These are phyloP conservation scores for Stagonosporopsis chrysanthemi DNA, from an alignment of 2,329 filamentous ascomycete genomes.

Conservation along the genomic window DNA sequence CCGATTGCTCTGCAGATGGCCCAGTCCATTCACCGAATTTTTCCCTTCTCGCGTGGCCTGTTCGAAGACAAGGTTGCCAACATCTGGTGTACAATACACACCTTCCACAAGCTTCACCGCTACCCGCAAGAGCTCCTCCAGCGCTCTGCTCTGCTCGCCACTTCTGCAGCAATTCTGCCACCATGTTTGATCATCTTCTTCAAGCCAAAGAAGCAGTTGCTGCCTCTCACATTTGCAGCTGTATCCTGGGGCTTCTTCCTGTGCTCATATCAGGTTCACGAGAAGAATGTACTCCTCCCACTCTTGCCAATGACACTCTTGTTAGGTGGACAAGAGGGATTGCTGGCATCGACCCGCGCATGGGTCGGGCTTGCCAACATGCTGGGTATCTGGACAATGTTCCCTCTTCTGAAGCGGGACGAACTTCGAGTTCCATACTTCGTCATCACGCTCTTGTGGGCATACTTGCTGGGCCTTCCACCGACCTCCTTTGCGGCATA, in stretches of 20 bases:
- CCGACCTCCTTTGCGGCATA: conserved; percentile 77
- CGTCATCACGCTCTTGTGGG: conserved; percentile 86
- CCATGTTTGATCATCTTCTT: conserved; percentile 82
- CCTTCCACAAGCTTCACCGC: conserved; percentile 82
- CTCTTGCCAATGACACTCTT: conserved; percentile 92
- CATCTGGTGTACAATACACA: conserved; percentile 93
- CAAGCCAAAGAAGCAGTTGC: conserved; percentile 75
- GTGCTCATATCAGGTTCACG: conserved; percentile 97
- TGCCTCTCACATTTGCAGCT: conserved; percentile 81
- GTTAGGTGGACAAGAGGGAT: conserved; percentile 77
- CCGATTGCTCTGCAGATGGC: conserved; percentile 78
- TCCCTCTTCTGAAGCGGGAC: conserved; percentile 85
- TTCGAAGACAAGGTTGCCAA: conserved; percentile 99
- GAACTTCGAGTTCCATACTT: conserved; percentile 84
- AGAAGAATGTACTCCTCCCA: conserved; percentile 94
- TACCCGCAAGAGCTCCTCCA: conserved; percentile 78
- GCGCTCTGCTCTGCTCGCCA: conserved; percentile 75
- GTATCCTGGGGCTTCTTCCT: conserved; percentile 97
- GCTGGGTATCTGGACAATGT: conserved; percentile 91
- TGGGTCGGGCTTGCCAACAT: conserved; percentile 98
- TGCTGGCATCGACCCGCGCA: conserved; percentile 77
- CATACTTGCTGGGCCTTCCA: conserved; percentile 86
- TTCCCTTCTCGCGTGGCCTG: conserved; percentile 92
- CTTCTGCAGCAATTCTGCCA: conserved; percentile 76
- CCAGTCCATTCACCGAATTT: conserved; percentile 90